These are phyloP conservation scores for Fomes fomentarius DNA, from an alignment of 1,284 basidiomycete species.

Conservation along the genomic window DNA sequence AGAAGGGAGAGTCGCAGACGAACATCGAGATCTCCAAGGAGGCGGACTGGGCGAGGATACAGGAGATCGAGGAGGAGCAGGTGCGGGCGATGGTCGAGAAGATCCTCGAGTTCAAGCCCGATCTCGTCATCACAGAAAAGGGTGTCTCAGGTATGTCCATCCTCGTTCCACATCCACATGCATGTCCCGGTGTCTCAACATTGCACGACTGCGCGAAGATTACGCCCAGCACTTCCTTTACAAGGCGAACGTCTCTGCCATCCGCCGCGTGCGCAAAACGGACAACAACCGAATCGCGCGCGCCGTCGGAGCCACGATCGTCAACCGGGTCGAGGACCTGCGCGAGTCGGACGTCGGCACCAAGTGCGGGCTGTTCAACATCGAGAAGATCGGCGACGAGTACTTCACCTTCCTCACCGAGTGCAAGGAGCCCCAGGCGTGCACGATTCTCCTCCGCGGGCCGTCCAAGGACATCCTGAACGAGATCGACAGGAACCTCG, in stretches of 20 bases:
- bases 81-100: constrained; percentile 88
- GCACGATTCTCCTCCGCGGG: constrained; percentile 97
- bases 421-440: constrained; percentile 94
- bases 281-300: constrained; percentile 99
- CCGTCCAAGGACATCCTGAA: constrained; percentile 98
- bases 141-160: constrained; percentile 82
- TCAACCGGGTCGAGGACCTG: constrained; percentile 96
- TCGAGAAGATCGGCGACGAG: constrained; percentile 99
- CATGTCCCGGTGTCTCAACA: neutral
- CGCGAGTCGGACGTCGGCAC: constrained; percentile 93
- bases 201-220: constrained; percentile 51
- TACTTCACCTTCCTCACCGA: constrained; percentile 97
- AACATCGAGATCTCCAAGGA: constrained; percentile 98
- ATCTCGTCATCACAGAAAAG: constrained; percentile 97
- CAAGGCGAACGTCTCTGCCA: constrained; percentile 89
- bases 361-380: constrained; percentile 91
- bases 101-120: constrained; percentile 93
- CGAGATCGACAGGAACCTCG: constrained; percentile 97
- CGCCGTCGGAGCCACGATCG: constrained; percentile 94
- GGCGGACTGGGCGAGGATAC: constrained; percentile 90
- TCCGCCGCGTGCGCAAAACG: constrained; percentile 95
- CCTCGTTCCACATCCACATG: neutral
- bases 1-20: constrained; percentile 98
- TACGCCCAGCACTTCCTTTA: constrained; percentile 93
- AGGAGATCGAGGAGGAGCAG: constrained; percentile 98